Evolutionary conservation across 495 filamentous ascomycete genomes (phyloP).

Genomic region (Hyaloscypha hepaticicola): DNA sequence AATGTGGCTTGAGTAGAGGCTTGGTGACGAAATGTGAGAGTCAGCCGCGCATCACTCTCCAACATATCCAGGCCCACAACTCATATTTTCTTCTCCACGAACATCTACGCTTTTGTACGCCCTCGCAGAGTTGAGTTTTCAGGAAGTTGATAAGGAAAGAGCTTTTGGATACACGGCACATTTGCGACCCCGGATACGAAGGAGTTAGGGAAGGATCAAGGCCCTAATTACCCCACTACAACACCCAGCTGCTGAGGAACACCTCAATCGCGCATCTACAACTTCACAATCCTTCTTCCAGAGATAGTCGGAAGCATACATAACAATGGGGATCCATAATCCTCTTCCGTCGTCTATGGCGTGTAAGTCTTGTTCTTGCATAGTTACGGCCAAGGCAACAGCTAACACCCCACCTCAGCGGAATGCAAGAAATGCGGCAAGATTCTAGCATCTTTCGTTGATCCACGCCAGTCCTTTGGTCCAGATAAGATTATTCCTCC

Average conservation of each 20-base stretch:
- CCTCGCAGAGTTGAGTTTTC: not conserved
- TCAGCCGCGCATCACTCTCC: not conserved
- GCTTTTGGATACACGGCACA: not conserved
- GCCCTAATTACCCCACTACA: not conserved
- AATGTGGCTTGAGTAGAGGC: slow-evolving; percentile 1
- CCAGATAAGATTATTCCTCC: slow-evolving; percentile 98
- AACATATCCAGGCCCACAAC: not conserved
- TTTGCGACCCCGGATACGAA: not conserved
- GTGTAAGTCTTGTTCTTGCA: slow-evolving; percentile 43
- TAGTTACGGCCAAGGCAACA: not conserved
- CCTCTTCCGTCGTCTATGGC: slow-evolving; percentile 58
- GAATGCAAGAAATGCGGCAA: slow-evolving; percentile 91
- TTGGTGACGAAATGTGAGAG: not conserved
- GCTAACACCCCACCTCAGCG: slow-evolving; percentile 45
- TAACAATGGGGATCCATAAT: slow-evolving; percentile 54
- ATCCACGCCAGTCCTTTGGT: slow-evolving; percentile 90
- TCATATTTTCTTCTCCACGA: not conserved
- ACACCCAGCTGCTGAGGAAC: not conserved
- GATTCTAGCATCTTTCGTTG: slow-evolving; percentile 92
- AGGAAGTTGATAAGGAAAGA: not conserved
- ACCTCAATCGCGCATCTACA: not conserved
- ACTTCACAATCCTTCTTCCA: not conserved
- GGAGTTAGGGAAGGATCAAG: not conserved
- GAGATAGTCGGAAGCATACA: not conserved
- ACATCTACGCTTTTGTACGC: not conserved